These are phyloP conservation scores for Polyrhizophydium stewartii DNA, from an alignment of 371 early-diverging fungal genomes.

Conservation along the genomic window DNA sequence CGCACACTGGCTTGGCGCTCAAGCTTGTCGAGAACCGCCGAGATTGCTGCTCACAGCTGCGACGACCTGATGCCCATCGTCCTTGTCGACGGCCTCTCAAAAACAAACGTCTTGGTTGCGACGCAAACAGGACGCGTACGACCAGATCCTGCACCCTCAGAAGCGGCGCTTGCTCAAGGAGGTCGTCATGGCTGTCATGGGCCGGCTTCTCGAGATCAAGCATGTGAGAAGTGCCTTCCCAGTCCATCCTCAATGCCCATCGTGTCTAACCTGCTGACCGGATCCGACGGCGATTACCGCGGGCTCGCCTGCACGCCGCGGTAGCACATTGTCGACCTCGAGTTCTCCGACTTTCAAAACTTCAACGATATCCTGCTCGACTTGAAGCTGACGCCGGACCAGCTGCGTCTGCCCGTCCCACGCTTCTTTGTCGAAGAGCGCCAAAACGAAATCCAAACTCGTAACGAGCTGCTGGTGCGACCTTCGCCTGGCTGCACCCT, in stretches of 20 bases:
- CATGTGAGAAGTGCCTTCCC: constrained; percentile 31
- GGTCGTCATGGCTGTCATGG: constrained; percentile 40
- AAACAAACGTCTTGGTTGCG: no score
- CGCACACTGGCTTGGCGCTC: no score
- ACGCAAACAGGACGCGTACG: constrained; percentile 36
- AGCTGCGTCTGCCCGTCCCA: constrained; percentile 40
- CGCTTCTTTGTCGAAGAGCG: constrained; percentile 44
- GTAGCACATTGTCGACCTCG: constrained; percentile 46
- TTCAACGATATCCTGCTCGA: constrained; percentile 41
- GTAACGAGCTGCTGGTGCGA: constrained; percentile 24
- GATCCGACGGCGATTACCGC: background rate
- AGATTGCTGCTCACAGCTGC: background rate
- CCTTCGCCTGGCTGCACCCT: background rate
- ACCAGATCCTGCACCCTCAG: constrained; percentile 53
- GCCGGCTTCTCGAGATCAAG: constrained; percentile 44
- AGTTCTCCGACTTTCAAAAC: constrained; percentile 39
- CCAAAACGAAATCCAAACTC: constrained; percentile 15
- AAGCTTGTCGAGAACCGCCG: no score
- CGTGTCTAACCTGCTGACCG: no score
- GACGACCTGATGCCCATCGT: no score
- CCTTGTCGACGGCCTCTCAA: no score
- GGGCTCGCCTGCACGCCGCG: background rate
- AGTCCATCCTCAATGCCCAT: no score
- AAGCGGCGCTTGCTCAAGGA: constrained; percentile 45
- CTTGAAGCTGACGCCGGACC: constrained; percentile 47